Base-by-base conservation (phyloP, 208 protist genomes). In the Plasmodiophora brassicae region DNA sequence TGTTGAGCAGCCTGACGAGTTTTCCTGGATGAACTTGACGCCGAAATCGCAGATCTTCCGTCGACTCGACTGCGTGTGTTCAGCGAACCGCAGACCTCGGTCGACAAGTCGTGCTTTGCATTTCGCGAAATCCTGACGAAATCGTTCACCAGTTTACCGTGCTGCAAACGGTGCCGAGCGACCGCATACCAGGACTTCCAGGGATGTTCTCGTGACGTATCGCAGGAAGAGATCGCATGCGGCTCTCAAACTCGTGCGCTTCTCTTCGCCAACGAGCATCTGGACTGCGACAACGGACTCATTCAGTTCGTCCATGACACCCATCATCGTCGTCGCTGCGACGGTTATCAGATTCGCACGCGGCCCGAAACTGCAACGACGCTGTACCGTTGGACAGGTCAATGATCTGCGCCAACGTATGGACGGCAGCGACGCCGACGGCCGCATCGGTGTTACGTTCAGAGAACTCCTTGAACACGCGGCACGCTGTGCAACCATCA, bases 11-110 rank as follows among this genome's bases (percentile, higher is more conserved):
- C n/a, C n/a, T n/a, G n/a, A n/a, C 65, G 65, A 78, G 41, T 78
- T 78, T 32, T 78, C 65, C n/a, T 78, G 65, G 65, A 78, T 78
- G n/a, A 78, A 78, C 65, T 78, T 78, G 5, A 78, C 65, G n/a
- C 65, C 65, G n/a, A 78, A 78, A 5, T 78, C 65, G 65, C 65
- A 78, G n/a, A 78, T 78, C 65, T 78, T 78, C 65, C 41, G 32
- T 38, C 65, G 5, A 8, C 14, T 32, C 65, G 65, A 78, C 65
- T 78, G 65, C 32, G 32, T 78, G 65, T 78, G 65, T 38, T 78
- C 65, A 5, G 65, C 65, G n/a, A 78, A 78, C 14, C 65, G 5
- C n/a, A 78, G 65, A 38, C 65, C 65, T 8, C 65, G 65, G 41
- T 78, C 65, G 5, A 78, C 41, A 5, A 78, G 65, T 38, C 65